phyloP scores from a whole-genome alignment of 108 stramenopile genomes.

The Pelagomonas calceolata region DNA sequence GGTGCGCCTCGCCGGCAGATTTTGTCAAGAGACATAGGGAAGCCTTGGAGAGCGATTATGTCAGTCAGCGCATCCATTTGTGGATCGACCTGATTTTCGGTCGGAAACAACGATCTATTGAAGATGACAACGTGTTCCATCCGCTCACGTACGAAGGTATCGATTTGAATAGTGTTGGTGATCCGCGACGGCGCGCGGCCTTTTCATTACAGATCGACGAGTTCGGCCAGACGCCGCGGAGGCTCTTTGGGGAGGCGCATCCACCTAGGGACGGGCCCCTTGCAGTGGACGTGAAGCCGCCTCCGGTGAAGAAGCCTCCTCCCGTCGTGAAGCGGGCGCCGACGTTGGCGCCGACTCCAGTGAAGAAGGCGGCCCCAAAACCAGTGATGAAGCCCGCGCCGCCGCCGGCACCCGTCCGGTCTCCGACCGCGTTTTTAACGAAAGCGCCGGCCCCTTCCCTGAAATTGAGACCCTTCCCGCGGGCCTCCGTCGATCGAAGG shows the following conservation, averaged over 20 bases:
- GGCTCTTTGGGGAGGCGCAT: conserved; percentile 31
- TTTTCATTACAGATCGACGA: conserved; percentile 33
- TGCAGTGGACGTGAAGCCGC: no score
- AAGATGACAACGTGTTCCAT: conserved; percentile 77
- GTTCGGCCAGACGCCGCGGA: conserved; percentile 36
- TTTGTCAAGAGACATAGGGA: conserved; percentile 70
- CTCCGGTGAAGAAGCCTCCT: no score
- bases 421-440: no score
- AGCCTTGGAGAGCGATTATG: conserved; percentile 85
- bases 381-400: no score
- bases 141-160: conserved; percentile 64
- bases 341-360: no score
- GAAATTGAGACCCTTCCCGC: no score
- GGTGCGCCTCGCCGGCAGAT: conserved; percentile 73
- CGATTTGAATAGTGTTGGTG: conserved; percentile 48
- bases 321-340: no score
- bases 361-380: no score
- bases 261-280: conserved; percentile 5
- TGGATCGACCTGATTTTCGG: conserved; percentile 99
- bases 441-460: no score
- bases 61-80: conserved; percentile 60
- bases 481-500: no score
- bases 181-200: conserved; percentile 13
- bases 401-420: no score
- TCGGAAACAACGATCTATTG: conserved; percentile 64